Evolutionary conservation across 2,329 filamentous ascomycete genomes (phyloP).

Genomic region (Botrytis fabae): DNA sequence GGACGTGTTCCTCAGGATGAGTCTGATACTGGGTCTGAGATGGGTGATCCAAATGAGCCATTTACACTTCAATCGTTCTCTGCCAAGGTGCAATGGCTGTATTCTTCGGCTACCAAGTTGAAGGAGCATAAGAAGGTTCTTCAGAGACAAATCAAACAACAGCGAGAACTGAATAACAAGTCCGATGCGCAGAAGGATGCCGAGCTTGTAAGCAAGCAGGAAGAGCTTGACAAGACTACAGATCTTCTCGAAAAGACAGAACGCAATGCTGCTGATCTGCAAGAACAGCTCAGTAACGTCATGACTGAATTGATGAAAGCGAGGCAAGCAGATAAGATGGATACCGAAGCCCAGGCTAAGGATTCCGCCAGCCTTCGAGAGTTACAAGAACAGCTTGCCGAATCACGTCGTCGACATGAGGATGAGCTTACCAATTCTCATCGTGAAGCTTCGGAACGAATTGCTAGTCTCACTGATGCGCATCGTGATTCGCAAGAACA

Average conservation of each 20-base stretch:
- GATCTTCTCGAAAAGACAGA: constrained; percentile 41
- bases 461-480: constrained; percentile 11
- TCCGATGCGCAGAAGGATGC: constrained; percentile 72
- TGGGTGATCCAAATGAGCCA: constrained; percentile 55
- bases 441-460: constrained; percentile 20
- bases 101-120: constrained; percentile 71
- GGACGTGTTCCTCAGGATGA: constrained; percentile 57
- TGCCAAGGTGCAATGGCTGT: constrained; percentile 75
- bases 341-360: constrained; percentile 30
- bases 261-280: constrained; percentile 39
- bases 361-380: constrained; percentile 32
- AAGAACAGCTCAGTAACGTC: constrained; percentile 38
- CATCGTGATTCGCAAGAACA: constrained; percentile 10
- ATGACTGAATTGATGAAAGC: constrained; percentile 42
- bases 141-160: constrained; percentile 90
- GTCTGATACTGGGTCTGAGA: constrained; percentile 64
- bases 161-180: constrained; percentile 87
- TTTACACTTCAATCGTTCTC: constrained; percentile 78
- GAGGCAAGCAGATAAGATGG: constrained; percentile 32
- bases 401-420: constrained; percentile 22
- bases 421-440: constrained; percentile 18
- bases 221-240: constrained; percentile 53
- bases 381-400: constrained; percentile 27
- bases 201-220: constrained; percentile 59
- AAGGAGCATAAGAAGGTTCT: constrained; percentile 88